Evolutionary conservation across 768 basidiomycete genomes (phyloP).

Genomic region (Fomitopsis pulvina): DNA sequence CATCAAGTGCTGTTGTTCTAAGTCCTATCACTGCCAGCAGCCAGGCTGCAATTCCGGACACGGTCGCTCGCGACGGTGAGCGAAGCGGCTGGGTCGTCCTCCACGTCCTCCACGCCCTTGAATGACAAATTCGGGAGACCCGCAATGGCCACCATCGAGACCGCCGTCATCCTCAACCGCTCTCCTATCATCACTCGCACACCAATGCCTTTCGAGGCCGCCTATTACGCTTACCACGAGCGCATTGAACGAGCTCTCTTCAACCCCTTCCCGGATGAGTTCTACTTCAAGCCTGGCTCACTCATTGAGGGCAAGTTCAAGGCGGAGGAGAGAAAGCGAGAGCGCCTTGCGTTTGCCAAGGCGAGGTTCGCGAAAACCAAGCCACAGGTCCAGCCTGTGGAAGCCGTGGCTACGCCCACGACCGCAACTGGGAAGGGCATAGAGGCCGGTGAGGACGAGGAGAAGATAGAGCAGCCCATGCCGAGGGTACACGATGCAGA

Average conservation of each 20-base stretch:
- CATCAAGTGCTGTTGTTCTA: not conserved
- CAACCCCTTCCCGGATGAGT: slow-evolving; percentile 82
- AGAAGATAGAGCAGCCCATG: slow-evolving; percentile 57
- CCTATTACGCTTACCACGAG: slow-evolving; percentile 79
- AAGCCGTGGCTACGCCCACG: not conserved
- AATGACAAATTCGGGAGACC: slow-evolving; percentile 28
- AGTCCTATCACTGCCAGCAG: slow-evolving; percentile 2
- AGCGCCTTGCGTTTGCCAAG: slow-evolving; percentile 64
- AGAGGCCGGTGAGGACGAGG: slow-evolving; percentile 17
- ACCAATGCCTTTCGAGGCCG: slow-evolving; percentile 66
- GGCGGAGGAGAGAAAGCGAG: slow-evolving; percentile 66
- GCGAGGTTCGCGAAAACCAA: slow-evolving; percentile 15
- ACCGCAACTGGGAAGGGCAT: not conserved
- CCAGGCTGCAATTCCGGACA: slow-evolving; percentile 13
- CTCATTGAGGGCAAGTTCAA: slow-evolving; percentile 77
- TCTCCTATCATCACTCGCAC: slow-evolving; percentile 70
- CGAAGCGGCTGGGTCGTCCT: slow-evolving; percentile 10
- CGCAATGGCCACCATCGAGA: slow-evolving; percentile 29
- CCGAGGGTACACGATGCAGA: slow-evolving; percentile 60
- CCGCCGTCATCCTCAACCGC: slow-evolving; percentile 73
- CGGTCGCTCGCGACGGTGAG: slow-evolving; percentile 22
- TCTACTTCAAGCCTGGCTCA: slow-evolving; percentile 93
- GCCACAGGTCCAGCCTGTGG: too few species aligned
- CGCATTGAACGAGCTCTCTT: slow-evolving; percentile 80
- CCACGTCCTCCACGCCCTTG: slow-evolving; percentile 13